Evolutionary conservation across 768 basidiomycete genomes (phyloP).

Genomic region (Mycena galopus): DNA sequence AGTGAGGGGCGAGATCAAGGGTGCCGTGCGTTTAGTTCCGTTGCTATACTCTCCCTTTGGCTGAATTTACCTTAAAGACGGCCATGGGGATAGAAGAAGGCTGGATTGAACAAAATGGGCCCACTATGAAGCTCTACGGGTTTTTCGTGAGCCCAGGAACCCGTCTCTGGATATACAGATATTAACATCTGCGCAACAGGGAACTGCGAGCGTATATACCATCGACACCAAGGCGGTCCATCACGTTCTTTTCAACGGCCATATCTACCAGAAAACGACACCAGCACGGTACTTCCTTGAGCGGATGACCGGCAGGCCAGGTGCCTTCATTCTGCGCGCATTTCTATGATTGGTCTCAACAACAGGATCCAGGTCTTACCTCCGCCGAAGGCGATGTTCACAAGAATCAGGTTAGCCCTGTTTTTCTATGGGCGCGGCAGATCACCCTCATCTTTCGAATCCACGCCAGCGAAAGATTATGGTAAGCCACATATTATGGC

Average conservation of each 20-base stretch:
- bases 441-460: background rate
- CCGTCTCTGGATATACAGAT: background rate
- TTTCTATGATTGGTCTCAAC: too few species aligned
- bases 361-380: too few species aligned
- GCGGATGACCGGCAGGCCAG: conserved; percentile 44
- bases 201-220: conserved; percentile 52
- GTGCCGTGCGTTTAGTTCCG: conserved; percentile 36
- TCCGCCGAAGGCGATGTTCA: conserved; percentile 39
- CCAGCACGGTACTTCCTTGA: conserved; percentile 40
- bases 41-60: background rate
- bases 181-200: background rate
- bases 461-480: conserved; percentile 41
- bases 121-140: conserved; percentile 56
- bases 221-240: conserved; percentile 62
- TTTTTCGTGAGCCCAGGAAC: conserved; percentile 50
- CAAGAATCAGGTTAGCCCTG: conserved; percentile 33
- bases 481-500: conserved; percentile 23
- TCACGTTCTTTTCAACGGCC: conserved; percentile 60
- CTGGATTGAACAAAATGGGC: conserved; percentile 65
- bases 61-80: background rate
- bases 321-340: background rate
- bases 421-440: too few species aligned
- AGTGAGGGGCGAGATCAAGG: conserved; percentile 31
- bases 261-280: conserved; percentile 59
- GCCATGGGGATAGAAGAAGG: conserved; percentile 49